These are phyloP conservation scores for Clarireedia sp. DNA, from an alignment of 2,329 filamentous ascomycete species.

Conservation along the genomic window DNA sequence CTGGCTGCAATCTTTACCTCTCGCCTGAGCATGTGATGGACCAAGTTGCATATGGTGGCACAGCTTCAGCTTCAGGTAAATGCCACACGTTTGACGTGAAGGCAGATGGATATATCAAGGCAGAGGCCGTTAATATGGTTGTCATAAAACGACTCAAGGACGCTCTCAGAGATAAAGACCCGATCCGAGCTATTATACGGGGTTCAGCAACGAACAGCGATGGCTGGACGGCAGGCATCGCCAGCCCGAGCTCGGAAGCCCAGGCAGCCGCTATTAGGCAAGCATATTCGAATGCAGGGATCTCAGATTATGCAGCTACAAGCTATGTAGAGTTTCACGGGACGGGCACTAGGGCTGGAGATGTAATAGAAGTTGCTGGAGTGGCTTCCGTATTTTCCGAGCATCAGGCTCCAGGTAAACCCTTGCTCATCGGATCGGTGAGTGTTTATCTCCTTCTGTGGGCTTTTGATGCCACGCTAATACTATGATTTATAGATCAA, in stretches of 20 bases:
- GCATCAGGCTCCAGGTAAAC: not conserved
- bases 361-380: not conserved
- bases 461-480: too few relatives aligned
- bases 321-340: not conserved
- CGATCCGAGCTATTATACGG: slow-evolving; percentile 5
- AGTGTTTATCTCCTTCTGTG: too few relatives aligned
- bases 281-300: slow-evolving; percentile 5
- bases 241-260: slow-evolving; percentile 2
- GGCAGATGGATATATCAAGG: slow-evolving; percentile 5
- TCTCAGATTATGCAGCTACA: not conserved
- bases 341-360: not conserved
- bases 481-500: not conserved
- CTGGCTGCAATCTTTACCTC: slow-evolving; percentile 20
- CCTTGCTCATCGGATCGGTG: not conserved
- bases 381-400: not conserved
- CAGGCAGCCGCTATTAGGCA: slow-evolving; percentile 1
- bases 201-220: slow-evolving; percentile 2
- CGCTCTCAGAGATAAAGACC: slow-evolving; percentile 3
- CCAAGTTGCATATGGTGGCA: not conserved
- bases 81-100: slow-evolving; percentile 2
- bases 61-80: slow-evolving; percentile 1
- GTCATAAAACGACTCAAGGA: slow-evolving; percentile 1
- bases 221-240: not conserved
- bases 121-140: not conserved
- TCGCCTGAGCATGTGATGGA: not conserved